phyloP scores from a whole-genome alignment of 148 eudicot genomes.

The Diospyros kaki region DNA sequence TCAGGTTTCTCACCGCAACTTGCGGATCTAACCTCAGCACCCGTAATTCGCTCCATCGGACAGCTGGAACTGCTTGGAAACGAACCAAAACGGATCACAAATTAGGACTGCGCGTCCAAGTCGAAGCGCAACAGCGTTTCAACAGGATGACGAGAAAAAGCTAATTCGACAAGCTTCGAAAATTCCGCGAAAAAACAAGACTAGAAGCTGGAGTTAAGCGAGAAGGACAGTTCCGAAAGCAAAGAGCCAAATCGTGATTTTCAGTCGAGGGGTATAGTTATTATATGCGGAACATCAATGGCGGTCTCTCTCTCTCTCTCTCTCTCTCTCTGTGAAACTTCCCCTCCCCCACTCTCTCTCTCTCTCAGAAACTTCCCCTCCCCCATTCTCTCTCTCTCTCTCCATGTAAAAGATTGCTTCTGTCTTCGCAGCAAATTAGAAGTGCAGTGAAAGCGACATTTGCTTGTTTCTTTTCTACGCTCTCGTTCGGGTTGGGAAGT shows the following conservation, averaged over 20 bases:
- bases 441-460: no score
- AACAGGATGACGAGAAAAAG: no score
- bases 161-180: not conserved
- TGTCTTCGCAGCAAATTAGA: no score
- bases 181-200: not conserved
- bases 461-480: no score
- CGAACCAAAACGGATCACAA: not conserved
- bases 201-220: not conserved
- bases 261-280: not conserved
- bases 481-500: no score
- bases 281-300: slow-evolving; percentile 4
- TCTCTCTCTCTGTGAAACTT: not conserved
- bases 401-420: no score
- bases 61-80: not conserved
- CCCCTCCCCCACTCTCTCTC: slow-evolving; percentile 9
- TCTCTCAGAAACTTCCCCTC: not conserved
- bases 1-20: slow-evolving; percentile 15
- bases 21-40: slow-evolving; percentile 36
- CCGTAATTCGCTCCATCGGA: slow-evolving; percentile 31
- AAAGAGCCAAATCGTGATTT: not conserved
- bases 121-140: not conserved
- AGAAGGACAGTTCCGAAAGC: not conserved
- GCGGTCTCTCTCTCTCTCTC: slow-evolving; percentile 2
- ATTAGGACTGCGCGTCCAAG: not conserved
- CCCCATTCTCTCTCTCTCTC: no score